A percentile compares a stretch with the other conserved stretches of the same genome.
These are phyloP conservation scores for Cladophialophora immunda DNA, from an alignment of 2,329 filamentous ascomycete genomes.

Conservation along the genomic window DNA sequence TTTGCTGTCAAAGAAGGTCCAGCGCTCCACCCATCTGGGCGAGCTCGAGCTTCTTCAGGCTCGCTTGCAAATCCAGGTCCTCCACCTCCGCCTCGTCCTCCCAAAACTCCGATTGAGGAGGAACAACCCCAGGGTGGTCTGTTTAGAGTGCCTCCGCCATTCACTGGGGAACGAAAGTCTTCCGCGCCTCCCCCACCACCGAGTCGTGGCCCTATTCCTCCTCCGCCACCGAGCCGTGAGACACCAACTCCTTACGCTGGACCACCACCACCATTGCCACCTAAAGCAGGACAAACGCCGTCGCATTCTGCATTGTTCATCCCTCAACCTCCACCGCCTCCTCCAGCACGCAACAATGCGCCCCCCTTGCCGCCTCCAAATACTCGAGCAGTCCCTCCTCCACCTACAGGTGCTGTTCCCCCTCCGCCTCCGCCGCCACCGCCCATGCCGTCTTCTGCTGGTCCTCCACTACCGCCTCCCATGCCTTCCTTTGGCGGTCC, in stretches of 20 bases:
- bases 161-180: slow-evolving; percentile 70
- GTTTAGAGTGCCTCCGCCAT: slow-evolving; percentile 83
- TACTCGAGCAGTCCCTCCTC: slow-evolving; percentile 50
- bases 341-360: slow-evolving; percentile 52
- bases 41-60: slow-evolving; percentile 60
- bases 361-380: slow-evolving; percentile 68
- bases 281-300: slow-evolving; percentile 44
- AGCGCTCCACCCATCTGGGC: slow-evolving; percentile 55
- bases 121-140: slow-evolving; percentile 60
- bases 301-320: slow-evolving; percentile 30
- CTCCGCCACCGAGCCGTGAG: slow-evolving; percentile 69
- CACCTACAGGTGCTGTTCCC: slow-evolving; percentile 53
- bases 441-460: slow-evolving; percentile 43
- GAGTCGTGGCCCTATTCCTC: slow-evolving; percentile 74
- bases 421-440: slow-evolving; percentile 54
- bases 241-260: slow-evolving; percentile 56
- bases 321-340: slow-evolving; percentile 61
- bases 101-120: slow-evolving; percentile 76
- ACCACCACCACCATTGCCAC: slow-evolving; percentile 77
- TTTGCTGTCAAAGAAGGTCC: slow-evolving; percentile 69
- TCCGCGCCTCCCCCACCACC: slow-evolving; percentile 77
- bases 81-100: slow-evolving; percentile 72
- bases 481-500: slow-evolving; percentile 51
- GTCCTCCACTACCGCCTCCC: slow-evolving; percentile 50
- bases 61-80: slow-evolving; percentile 65